Evolutionary conservation across 2,329 filamentous ascomycete species (phyloP).

Genomic region (Botryosphaeria agaves): DNA sequence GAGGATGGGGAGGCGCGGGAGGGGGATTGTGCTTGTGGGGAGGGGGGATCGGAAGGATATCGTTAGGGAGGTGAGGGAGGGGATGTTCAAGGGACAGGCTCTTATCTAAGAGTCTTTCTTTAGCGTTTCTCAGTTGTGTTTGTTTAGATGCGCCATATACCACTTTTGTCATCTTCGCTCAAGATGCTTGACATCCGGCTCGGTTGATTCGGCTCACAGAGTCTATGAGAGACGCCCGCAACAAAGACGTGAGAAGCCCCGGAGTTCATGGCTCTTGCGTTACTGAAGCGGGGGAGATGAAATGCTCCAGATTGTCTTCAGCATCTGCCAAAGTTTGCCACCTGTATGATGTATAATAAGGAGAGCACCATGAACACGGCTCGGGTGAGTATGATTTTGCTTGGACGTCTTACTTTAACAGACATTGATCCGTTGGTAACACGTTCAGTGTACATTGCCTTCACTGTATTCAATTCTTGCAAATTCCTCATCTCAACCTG

Average conservation of each 20-base stretch:
- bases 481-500: too few species aligned
- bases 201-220: neutral
- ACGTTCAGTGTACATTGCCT: too few species aligned
- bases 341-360: too few species aligned
- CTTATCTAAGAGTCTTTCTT: slow-evolving; percentile 25
- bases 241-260: neutral
- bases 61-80: slow-evolving; percentile 79
- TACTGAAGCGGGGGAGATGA: neutral
- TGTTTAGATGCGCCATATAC: neutral
- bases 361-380: too few species aligned
- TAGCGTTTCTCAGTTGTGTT: neutral
- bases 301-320: neutral
- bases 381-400: too few species aligned
- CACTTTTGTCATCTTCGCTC: neutral
- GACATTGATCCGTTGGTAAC: too few species aligned
- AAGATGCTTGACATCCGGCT: neutral
- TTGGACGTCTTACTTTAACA: too few species aligned
- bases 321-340: neutral
- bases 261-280: neutral
- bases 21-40: slow-evolving; percentile 79
- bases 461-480: too few species aligned
- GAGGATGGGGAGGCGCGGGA: slow-evolving; percentile 76
- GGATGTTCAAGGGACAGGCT: slow-evolving; percentile 33
- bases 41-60: slow-evolving; percentile 80
- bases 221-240: neutral